These are phyloP conservation scores for Tetrapisispora pingtungensis DNA, from an alignment of 805 yeast genomes.

Conservation along the genomic window DNA sequence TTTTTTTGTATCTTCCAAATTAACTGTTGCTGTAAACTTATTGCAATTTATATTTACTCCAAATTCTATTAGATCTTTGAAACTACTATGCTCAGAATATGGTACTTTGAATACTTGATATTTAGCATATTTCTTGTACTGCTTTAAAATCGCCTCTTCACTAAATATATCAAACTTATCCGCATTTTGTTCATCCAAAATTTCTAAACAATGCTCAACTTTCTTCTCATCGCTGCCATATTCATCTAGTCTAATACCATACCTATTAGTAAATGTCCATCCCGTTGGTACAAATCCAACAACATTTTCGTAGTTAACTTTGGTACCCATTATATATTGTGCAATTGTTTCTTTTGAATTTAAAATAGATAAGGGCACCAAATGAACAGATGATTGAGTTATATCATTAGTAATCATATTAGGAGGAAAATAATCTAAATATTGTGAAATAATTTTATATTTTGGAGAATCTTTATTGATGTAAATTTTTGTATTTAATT, in stretches of 20 bases:
- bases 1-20: slow-evolving; percentile 25
- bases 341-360: slow-evolving; percentile 29
- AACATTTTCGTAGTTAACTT: slow-evolving; percentile 27
- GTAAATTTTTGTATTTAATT: slow-evolving; percentile 44
- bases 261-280: slow-evolving; percentile 52
- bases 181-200: slow-evolving; percentile 6
- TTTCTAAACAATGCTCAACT: slow-evolving; percentile 9
- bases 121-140: slow-evolving; percentile 26
- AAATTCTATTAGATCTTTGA: slow-evolving; percentile 64
- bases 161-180: slow-evolving; percentile 9
- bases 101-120: slow-evolving; percentile 58
- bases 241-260: slow-evolving; percentile 7
- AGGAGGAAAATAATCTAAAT: slow-evolving; percentile 40
- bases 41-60: slow-evolving; percentile 41
- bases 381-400: slow-evolving; percentile 48
- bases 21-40: slow-evolving; percentile 73
- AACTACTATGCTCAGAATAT: slow-evolving; percentile 91
- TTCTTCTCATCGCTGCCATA: slow-evolving; percentile 10
- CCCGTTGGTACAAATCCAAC: slow-evolving; percentile 85
- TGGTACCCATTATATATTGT: slow-evolving; percentile 13
- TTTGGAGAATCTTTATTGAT: slow-evolving; percentile 25
- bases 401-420: slow-evolving; percentile 36
- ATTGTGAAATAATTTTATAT: slow-evolving; percentile 37
- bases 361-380: slow-evolving; percentile 58
- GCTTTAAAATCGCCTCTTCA: slow-evolving; percentile 18